A percentile compares a stretch with the other conserved stretches of the same genome.
Evolutionary conservation across 2,329 filamentous ascomycete genomes (phyloP).

Genomic region (Diplodia sapinea): DNA sequence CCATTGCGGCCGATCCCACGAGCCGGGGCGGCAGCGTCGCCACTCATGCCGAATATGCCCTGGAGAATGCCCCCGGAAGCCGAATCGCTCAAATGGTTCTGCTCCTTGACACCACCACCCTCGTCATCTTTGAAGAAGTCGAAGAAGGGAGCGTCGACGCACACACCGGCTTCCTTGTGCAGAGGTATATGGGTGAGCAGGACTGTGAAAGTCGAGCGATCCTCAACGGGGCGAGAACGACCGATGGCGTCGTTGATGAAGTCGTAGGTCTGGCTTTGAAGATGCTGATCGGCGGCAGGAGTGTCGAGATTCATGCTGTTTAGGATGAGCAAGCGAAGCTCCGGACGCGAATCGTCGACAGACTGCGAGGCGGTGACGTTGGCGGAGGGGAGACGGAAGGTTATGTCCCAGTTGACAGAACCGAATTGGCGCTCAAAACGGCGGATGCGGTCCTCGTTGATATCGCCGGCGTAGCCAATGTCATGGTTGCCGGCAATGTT

Average conservation of each 20-base stretch:
- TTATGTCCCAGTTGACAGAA: conserved; percentile 86
- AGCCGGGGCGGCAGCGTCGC: conserved; percentile 63
- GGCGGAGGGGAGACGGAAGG: conserved; percentile 57
- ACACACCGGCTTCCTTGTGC: conserved; percentile 81
- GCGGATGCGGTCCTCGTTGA: conserved; percentile 74
- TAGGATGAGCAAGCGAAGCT: conserved; percentile 81
- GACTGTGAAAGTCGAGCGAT: conserved; percentile 73
- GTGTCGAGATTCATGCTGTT: conserved; percentile 95
- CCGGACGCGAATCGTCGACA: conserved; percentile 55
- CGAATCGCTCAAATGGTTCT: conserved; percentile 82
- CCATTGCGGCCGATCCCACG: conserved; percentile 72
- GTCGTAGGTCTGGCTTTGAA: conserved; percentile 77
- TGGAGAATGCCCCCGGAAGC: conserved; percentile 75
- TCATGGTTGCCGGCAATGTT: conserved; percentile 96
- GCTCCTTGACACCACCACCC: conserved; percentile 77
- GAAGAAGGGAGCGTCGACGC: conserved; percentile 84
- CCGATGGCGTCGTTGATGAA: conserved; percentile 75
- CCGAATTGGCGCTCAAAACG: conserved; percentile 88
- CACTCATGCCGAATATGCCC: conserved; percentile 80
- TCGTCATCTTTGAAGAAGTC: conserved; percentile 72
- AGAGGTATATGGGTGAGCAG: conserved; percentile 92
- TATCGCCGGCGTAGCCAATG: conserved; percentile 92
- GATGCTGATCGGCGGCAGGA: conserved; percentile 68
- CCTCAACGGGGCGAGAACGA: conserved; percentile 63
- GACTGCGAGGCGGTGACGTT: neutral